Conservation (phyloP, 495 filamentous ascomycete genomes). For the Daldinia grandis region DNA sequence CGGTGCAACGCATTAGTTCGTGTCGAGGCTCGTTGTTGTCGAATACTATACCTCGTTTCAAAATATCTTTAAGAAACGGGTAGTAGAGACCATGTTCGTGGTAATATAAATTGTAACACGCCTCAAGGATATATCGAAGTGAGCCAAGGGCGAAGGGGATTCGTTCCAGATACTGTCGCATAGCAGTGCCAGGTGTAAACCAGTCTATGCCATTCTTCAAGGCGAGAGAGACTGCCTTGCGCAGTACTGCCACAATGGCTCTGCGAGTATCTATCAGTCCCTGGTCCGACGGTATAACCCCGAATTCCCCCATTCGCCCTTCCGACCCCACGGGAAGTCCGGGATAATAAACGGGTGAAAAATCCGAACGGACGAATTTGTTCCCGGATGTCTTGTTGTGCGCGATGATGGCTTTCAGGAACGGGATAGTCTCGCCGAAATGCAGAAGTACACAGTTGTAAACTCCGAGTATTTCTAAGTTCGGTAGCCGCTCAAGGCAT, state of each 20-base stretch:
- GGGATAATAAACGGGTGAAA: conserved; percentile 39
- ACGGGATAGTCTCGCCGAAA: conserved; percentile 24
- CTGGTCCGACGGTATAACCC: conserved; percentile 28
- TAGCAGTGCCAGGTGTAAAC: conserved; percentile 37
- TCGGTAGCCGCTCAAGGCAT: conserved; percentile 20
- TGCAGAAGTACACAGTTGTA: conserved; percentile 41
- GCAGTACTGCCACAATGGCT: conserved; percentile 19
- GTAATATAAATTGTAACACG: conserved; percentile 18
- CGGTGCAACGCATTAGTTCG: conserved; percentile 5
- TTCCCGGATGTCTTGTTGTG: conserved; percentile 6
- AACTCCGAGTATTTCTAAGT: conserved; percentile 33
- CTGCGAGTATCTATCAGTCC: conserved; percentile 8
- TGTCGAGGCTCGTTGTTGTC: neutral
- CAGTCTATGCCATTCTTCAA: conserved; percentile 22
- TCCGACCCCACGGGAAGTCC: neutral
- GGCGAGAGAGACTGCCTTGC: conserved; percentile 8
- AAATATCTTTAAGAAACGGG: neutral
- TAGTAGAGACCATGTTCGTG: conserved; percentile 4
- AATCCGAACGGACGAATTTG: conserved; percentile 17
- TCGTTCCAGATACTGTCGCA: conserved; percentile 38
- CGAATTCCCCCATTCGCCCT: conserved; percentile 30
- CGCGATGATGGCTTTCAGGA: conserved; percentile 15
- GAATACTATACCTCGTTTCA: neutral
- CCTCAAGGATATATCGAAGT: conserved; percentile 22
- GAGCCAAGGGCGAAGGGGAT: conserved; percentile 30